A percentile compares a stretch with the other conserved stretches of the same genome.
These are phyloP conservation scores for Pestalotiopsis sp. DNA, from an alignment of 2,329 filamentous ascomycete genomes.

Conservation along the genomic window DNA sequence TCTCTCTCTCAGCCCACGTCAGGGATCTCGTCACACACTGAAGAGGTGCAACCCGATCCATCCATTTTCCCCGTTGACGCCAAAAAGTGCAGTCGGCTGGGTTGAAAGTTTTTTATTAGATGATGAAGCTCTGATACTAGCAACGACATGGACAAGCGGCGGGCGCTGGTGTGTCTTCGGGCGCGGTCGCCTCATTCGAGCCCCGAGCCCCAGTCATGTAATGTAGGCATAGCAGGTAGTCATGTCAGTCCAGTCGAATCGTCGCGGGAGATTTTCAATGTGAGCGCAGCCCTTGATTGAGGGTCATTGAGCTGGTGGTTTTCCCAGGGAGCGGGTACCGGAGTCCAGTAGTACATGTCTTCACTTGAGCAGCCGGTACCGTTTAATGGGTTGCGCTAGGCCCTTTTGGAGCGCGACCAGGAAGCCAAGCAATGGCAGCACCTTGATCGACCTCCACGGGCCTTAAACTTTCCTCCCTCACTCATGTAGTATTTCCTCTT, in stretches of 20 bases:
- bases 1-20: neutral
- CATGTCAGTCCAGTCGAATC: neutral
- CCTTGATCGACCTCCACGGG: slow-evolving; percentile 14
- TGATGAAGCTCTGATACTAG: slow-evolving; percentile 11
- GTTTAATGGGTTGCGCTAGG: slow-evolving; percentile 12
- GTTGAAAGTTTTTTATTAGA: neutral
- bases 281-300: neutral
- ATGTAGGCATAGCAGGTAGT: neutral
- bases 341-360: neutral
- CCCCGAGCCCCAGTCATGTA: slow-evolving; percentile 9
- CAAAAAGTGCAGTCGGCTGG: neutral
- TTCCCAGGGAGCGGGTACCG: neutral
- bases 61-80: neutral
- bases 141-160: slow-evolving; percentile 8
- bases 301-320: neutral
- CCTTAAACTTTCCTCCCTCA: slow-evolving; percentile 15
- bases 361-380: neutral
- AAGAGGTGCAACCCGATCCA: neutral
- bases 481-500: slow-evolving; percentile 12
- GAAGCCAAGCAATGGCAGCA: slow-evolving; percentile 10
- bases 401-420: slow-evolving; percentile 7
- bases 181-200: slow-evolving; percentile 11
- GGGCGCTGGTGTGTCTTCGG: neutral
- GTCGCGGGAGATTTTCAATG: neutral
- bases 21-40: neutral